Base-by-base conservation (phyloP, 73 alveolate genomes). In the Halteria grandinella region DNA sequence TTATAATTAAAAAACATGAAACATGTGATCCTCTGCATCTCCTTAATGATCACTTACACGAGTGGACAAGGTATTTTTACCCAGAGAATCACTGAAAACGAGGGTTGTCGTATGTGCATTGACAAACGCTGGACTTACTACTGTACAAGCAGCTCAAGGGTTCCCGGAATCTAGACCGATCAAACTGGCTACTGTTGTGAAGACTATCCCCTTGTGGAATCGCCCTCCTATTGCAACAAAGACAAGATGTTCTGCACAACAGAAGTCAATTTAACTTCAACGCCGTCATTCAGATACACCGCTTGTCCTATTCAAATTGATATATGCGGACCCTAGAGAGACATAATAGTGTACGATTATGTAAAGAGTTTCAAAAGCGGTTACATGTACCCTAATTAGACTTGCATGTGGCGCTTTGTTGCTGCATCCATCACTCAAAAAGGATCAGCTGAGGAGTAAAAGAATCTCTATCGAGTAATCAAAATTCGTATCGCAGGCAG, bases 131-230 rank as follows among this genome's bases (percentile, higher is more conserved):
- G n/a, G n/a, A n/a, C n/a, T n/a, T n/a, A n/a, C n/a, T n/a, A n/a
- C n/a, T n/a, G n/a, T n/a, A n/a, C n/a, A n/a, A n/a, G n/a, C n/a
- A n/a, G n/a, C n/a, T n/a, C n/a, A n/a, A n/a, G n/a, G n/a, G n/a
- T n/a, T n/a, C n/a, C n/a, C n/a, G n/a, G n/a, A n/a, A n/a, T n/a
- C n/a, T n/a, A n/a, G n/a, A n/a, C n/a, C n/a, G n/a, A n/a, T n/a
- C n/a, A n/a, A n/a, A 60, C 28, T 25, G 77, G 77, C 4, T 60
- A 60, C 43, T 60, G 77, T 31, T 60, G 77, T 40, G 36, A 21
- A 7, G 14, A 7, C 6, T 17, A 23, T 18, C 48, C 60, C 4
- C 8, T 60, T 17, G 8, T 60, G 20, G 43, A 60, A 21, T 60
- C 77, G 1, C 77, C 57, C 5, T 25, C 58, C 23, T 14, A 5